Evolutionary conservation across 1,139 yeast species (phyloP).

Genomic region (Geotrichum fermentans): DNA sequence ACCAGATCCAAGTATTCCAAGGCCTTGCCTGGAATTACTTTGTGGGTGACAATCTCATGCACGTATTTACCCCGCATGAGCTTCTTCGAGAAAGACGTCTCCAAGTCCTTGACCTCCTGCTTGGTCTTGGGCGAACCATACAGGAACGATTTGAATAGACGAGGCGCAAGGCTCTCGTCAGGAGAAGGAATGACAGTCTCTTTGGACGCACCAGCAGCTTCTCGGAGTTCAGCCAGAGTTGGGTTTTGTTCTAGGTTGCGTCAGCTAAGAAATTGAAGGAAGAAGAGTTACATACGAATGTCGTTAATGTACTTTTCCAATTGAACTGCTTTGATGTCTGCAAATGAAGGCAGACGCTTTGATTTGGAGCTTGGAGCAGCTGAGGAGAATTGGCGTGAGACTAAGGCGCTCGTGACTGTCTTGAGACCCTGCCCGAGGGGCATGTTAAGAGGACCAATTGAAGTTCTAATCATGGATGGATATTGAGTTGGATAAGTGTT

Average conservation of each 20-base stretch:
- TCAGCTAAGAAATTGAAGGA: not conserved
- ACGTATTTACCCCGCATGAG: slow-evolving; percentile 43
- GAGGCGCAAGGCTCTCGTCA: slow-evolving; percentile 23
- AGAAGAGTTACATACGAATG: slow-evolving; percentile 5
- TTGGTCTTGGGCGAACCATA: slow-evolving; percentile 38
- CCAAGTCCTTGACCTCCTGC: slow-evolving; percentile 36
- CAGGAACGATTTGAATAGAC: slow-evolving; percentile 38
- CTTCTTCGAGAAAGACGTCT: slow-evolving; percentile 37
- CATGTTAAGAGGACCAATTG: not conserved
- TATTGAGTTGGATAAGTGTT: not conserved
- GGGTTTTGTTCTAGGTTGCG: slow-evolving; percentile 9
- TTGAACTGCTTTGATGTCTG: slow-evolving; percentile 35
- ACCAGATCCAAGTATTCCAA: slow-evolving; percentile 38
- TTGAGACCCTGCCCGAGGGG: not conserved
- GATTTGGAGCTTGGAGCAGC: not conserved
- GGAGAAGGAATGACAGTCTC: slow-evolving; percentile 11
- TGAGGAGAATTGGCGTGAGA: slow-evolving; percentile 4
- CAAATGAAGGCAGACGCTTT: slow-evolving; percentile 36
- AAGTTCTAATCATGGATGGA: slow-evolving; percentile 3
- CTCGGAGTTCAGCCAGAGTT: slow-evolving; percentile 22
- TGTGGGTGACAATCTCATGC: slow-evolving; percentile 40
- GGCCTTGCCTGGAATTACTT: slow-evolving; percentile 38
- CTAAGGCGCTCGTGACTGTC: not conserved
- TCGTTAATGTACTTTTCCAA: slow-evolving; percentile 32
- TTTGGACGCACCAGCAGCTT: slow-evolving; percentile 21